These are phyloP conservation scores for Calonectria crousiana DNA, from an alignment of 2,329 filamentous ascomycete genomes.

Conservation along the genomic window DNA sequence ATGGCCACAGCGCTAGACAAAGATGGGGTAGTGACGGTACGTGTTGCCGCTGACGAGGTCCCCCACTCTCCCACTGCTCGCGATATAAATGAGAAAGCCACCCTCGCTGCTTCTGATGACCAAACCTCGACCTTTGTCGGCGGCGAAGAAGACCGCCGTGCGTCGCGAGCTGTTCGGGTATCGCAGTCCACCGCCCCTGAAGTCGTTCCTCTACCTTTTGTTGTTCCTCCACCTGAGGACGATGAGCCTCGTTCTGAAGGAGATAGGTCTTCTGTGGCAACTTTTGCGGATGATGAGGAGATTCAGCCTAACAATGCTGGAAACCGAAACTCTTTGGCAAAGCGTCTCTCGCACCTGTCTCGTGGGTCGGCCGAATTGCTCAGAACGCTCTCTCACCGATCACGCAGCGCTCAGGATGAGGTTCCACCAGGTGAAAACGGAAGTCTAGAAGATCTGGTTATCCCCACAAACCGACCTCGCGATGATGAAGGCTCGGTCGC, in stretches of 20 bases:
- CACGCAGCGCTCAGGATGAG: constrained; percentile 34
- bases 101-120: constrained; percentile 11
- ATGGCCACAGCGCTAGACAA: constrained; percentile 56
- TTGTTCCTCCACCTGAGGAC: constrained; percentile 62
- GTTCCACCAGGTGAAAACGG: constrained; percentile 44
- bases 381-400: constrained; percentile 56
- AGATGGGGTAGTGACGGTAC: constrained; percentile 64
- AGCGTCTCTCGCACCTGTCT: constrained; percentile 65
- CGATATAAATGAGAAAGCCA: constrained; percentile 46
- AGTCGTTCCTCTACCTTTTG: constrained; percentile 76
- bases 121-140: constrained; percentile 30
- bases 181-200: constrained; percentile 55
- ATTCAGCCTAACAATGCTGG: constrained; percentile 37
- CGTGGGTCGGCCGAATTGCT: constrained; percentile 59
- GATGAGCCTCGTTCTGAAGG: constrained; percentile 56
- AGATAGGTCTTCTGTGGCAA: constrained; percentile 76
- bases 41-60: constrained; percentile 64
- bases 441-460: constrained; percentile 62
- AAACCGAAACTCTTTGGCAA: constrained; percentile 56
- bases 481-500: constrained; percentile 66
- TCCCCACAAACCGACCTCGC: constrained; percentile 46
- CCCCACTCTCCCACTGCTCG: constrained; percentile 41
- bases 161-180: constrained; percentile 34
- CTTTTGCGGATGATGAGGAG: constrained; percentile 74
- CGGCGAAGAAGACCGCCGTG: constrained; percentile 31